Base-by-base conservation (phyloP, 257 asterid genomes). In the Solanum virginianum region DNA sequence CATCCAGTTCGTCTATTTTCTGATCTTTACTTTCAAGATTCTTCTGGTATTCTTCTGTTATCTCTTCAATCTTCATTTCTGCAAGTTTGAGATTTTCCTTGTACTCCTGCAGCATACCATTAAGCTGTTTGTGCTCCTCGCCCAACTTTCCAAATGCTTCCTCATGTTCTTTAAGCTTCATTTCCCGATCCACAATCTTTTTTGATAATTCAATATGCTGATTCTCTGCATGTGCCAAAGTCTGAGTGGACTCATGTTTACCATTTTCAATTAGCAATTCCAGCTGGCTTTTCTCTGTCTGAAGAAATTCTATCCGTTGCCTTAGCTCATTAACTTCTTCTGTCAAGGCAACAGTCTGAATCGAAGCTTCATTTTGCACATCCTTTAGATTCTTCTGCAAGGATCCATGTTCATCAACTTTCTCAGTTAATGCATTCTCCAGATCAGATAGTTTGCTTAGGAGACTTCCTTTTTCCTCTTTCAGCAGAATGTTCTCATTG, bases 1-100 rank as follows among this genome's bases (percentile, higher is more conserved):
- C 94, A 70, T 95, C 96, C 89, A 95, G 86, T 87, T 90, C 93
- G 63, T 87, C 36, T 79, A 93, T 85, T 82, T 92, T 93, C 82
- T 89, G 90, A 84, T 79, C 84, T 88, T 89, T 92, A 24, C 84
- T 66, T 65, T 90, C 90, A 75, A 86, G 80, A 70, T 85, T 91
- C 41, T 66, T 88, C 26, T 92, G 87, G 81, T 88, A 89, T 83
- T 93, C 92, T 82, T 89, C 89, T 66, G 88, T 84, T 82, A 89
- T 85, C 92, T 92, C 95, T 90, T 88, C 93, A 80, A 91, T 86
- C 89, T 85, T 93, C 85, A 57, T 84, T 84, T 90, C 94, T 18
- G 93, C 89, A 57, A 88, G 90, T 84, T 85, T 87, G 60, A 94
- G 96, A 54, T 85, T 90, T 81, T 86, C 93, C 86, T 91, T 86